Evolutionary conservation across 1,284 basidiomycete species (phyloP), one percentile per base, ranked within the genome.

Genomic region (Trametes versicolor): DNA sequence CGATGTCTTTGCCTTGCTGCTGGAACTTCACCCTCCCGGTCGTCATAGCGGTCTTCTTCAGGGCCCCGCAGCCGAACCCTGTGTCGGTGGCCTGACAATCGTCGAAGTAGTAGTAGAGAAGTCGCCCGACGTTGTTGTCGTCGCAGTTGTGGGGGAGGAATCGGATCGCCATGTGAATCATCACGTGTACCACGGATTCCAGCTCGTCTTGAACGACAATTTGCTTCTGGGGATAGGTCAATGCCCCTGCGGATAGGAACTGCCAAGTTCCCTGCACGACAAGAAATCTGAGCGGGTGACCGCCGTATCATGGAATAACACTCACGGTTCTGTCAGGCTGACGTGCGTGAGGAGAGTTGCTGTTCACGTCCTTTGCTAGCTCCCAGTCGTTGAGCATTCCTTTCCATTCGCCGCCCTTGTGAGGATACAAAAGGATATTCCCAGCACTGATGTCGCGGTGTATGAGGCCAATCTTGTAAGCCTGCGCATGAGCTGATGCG

Each of bases 361-460:
- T 19, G 7, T 34, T 12, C 8, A 25, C 15, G 0, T 12, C 7
- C 57, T 54, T 63, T 1, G 67, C 49, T 8, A 58, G 23, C 36
- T 45, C 58, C 55, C 55, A 57, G n/a, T 37, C 54, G 8, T 27
- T 45, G 9, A 57, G 41, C 17, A 62, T 8, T 0, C 67, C 64
- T 1, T 4, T 8, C 21, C 12, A 36, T 0, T 6, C 10, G 2
- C 49, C 43, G 10, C 49, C 17, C 2, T 29, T 37, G 1, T 15
- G 4, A 1, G 58, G 63, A 41, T 17, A 29, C 1, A 69, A 62
- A 2, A 69, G 49, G 7, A 69, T 52, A 49, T 69, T 69, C 0
- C 65, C 63, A 5, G 32, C 47, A 41, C 67, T 69, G 52, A 69
- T 51, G 19, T 69, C 67, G 1, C 67, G 52, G 23, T 69, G 67